Conservation (phyloP, 257 asterid species). For the Solanum pennellii region DNA sequence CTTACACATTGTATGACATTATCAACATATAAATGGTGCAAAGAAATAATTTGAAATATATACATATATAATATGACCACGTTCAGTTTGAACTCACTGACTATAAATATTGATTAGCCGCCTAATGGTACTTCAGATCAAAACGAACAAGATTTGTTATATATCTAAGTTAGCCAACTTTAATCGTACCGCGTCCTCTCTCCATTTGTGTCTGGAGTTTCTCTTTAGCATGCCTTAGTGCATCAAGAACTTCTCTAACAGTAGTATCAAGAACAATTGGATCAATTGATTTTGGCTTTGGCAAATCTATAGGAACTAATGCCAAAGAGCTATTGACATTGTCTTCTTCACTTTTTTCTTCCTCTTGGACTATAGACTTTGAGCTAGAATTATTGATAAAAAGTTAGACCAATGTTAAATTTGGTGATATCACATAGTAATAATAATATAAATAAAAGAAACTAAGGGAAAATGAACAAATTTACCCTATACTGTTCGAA, state of each 20-base stretch:
- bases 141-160: background rate
- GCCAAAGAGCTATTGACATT: slow-evolving; percentile 38
- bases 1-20: background rate
- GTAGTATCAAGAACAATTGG: slow-evolving; percentile 58
- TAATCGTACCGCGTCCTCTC: slow-evolving; percentile 27
- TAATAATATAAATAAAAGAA: background rate
- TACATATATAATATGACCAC: background rate
- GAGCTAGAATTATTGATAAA: background rate
- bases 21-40: background rate
- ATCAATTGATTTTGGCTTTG: slow-evolving; percentile 20
- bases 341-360: background rate
- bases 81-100: background rate
- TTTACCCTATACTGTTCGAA: background rate
- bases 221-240: slow-evolving; percentile 50
- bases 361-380: slow-evolving; percentile 8
- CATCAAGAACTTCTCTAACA: slow-evolving; percentile 47
- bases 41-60: background rate
- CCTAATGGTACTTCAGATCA: background rate
- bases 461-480: background rate
- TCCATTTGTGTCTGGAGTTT: slow-evolving; percentile 53
- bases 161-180: slow-evolving; percentile 16
- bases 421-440: background rate
- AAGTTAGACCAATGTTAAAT: background rate
- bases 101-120: background rate
- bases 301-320: slow-evolving; percentile 25